A percentile compares a stretch with the other conserved stretches of the same genome.
Conservation (phyloP, 257 asterid species). For the Cinchona pubescens region DNA sequence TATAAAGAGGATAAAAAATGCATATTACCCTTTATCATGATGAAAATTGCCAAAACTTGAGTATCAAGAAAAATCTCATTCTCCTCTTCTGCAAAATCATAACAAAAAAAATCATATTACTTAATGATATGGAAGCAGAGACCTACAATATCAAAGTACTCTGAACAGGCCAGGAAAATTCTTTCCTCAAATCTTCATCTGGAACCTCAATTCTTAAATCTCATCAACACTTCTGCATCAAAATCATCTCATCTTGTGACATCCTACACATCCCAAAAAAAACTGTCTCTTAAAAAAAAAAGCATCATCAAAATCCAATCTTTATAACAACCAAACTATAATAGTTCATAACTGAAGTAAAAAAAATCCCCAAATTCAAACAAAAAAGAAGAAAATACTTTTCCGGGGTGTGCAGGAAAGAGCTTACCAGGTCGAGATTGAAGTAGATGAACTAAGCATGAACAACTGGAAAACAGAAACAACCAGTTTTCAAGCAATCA, state of each 20-base stretch:
- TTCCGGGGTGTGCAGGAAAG: not conserved
- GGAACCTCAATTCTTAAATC: constrained; percentile 63
- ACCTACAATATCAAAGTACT: constrained; percentile 69
- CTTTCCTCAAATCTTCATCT: constrained; percentile 70
- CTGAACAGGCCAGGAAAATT: constrained; percentile 80
- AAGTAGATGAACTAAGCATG: too few relatives aligned
- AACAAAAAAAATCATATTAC: too few relatives aligned
- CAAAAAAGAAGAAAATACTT: not conserved
- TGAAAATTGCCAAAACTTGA: too few relatives aligned
- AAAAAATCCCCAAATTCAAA: not conserved
- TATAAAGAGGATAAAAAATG: too few relatives aligned
- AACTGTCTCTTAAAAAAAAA: too few relatives aligned
- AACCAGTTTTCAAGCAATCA: too few relatives aligned
- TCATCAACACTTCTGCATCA: constrained; percentile 78
- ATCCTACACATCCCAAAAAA: constrained; percentile 5
- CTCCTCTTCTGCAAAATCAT: constrained; percentile 78
- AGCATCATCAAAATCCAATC: constrained; percentile 17
- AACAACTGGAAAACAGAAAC: too few relatives aligned
- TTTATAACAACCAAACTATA: not conserved
- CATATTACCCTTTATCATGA: too few relatives aligned
- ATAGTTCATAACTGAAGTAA: not conserved
- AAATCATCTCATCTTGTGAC: constrained; percentile 62
- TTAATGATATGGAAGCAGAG: constrained; percentile 88
- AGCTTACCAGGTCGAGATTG: constrained; percentile 92
- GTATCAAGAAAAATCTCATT: too few relatives aligned